phyloP scores from a whole-genome alignment of 768 basidiomycete genomes.

The Amanita molliuscula region DNA sequence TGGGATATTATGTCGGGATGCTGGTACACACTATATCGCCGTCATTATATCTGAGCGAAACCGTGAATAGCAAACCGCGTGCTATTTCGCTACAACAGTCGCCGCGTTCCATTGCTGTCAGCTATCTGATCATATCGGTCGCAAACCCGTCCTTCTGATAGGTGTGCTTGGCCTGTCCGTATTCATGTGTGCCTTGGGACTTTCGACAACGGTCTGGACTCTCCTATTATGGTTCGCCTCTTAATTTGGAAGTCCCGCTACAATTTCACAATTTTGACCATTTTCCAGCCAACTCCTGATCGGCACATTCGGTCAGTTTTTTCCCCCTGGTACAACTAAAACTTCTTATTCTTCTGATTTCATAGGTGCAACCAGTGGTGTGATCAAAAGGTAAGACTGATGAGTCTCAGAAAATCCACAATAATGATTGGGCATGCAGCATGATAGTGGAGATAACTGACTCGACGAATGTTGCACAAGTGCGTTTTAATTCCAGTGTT shows the following conservation, averaged over 20 bases:
- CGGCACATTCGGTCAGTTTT: constrained; percentile 51
- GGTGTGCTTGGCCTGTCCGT: constrained; percentile 54
- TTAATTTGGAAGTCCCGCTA: neutral
- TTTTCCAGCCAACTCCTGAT: constrained; percentile 48
- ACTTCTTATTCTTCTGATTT: neutral
- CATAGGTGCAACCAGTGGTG: constrained; percentile 49
- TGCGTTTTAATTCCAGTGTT: neutral
- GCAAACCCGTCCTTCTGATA: constrained; percentile 61
- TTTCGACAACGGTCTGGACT: constrained; percentile 60
- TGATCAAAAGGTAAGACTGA: constrained; percentile 40
- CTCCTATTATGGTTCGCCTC: constrained; percentile 36
- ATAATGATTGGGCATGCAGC: constrained; percentile 14
- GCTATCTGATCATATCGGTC: constrained; percentile 62
- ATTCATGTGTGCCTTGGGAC: constrained; percentile 67
- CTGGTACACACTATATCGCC: constrained; percentile 30
- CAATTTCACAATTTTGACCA: neutral
- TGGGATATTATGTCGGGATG: constrained; percentile 35
- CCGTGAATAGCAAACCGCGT: constrained; percentile 53
- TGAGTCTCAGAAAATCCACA: neutral
- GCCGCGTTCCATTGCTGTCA: constrained; percentile 70
- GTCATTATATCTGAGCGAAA: no score
- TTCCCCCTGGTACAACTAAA: no score
- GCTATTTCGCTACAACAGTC: constrained; percentile 64
- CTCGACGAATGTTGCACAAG: constrained; percentile 40
- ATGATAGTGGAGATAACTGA: constrained; percentile 51